Evolutionary conservation across 352 stramenopile genomes (phyloP).

Genomic region (Pythium folliculosum): DNA sequence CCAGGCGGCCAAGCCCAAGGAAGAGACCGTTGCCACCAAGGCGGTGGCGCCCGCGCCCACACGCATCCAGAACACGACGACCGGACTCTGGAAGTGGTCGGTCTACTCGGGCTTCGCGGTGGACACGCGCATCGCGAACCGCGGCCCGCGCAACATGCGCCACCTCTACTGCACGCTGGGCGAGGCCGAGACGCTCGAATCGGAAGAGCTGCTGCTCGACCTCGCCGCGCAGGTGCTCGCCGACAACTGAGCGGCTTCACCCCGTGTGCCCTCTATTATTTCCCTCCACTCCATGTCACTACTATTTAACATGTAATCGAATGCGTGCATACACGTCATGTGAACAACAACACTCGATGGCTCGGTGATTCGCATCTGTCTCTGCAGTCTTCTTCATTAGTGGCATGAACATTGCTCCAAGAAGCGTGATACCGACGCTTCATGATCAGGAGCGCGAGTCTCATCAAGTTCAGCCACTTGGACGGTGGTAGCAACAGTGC

Average conservation of each 20-base stretch:
- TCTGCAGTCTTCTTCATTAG: too few species aligned
- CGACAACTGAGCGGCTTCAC: slow-evolving; percentile 17
- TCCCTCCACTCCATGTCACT: neutral
- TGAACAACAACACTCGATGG: neutral
- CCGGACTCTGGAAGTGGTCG: slow-evolving; percentile 38
- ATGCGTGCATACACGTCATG: neutral
- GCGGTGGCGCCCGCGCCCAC: slow-evolving; percentile 16
- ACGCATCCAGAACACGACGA: slow-evolving; percentile 35
- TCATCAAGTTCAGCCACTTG: too few species aligned
- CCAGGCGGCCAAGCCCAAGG: slow-evolving; percentile 20
- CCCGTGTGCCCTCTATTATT: neutral
- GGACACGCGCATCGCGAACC: slow-evolving; percentile 23
- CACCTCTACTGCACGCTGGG: slow-evolving; percentile 23
- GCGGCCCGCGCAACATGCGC: slow-evolving; percentile 29
- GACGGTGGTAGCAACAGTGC: too few species aligned
- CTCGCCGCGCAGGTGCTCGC: slow-evolving; percentile 21
- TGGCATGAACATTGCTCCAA: too few species aligned
- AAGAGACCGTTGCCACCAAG: neutral
- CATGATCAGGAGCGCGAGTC: too few species aligned
- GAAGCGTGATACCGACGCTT: too few species aligned
- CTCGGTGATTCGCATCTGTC: too few species aligned
- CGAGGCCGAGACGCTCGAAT: slow-evolving; percentile 19
- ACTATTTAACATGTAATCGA: neutral
- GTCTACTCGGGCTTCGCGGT: slow-evolving; percentile 35
- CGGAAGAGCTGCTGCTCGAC: slow-evolving; percentile 19